Evolutionary conservation across 768 basidiomycete genomes (phyloP), one percentile per base, ranked within the genome.

Genomic region (Serendipita sp.): DNA sequence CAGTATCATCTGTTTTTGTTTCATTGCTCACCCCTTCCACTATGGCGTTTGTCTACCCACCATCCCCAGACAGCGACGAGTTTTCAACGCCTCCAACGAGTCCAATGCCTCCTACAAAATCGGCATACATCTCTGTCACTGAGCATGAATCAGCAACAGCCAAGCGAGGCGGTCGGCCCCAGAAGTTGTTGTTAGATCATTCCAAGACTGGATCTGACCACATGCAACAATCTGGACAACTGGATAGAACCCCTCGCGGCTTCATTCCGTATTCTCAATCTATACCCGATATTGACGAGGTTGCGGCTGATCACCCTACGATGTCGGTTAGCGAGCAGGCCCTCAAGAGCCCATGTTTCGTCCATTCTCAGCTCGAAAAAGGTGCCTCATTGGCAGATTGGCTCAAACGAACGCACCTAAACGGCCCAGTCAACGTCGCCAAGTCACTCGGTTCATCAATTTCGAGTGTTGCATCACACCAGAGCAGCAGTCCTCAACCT

Each of bases 301-400:
- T 60, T 35, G 24, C 56, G 24, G 24, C 56, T 35, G 35, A 24
- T n/a, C 56, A 37, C 28, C 56, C 56, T 8, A 10, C 56, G 56
- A 24, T 24, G 34, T 34, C 30, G 4, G 1, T 65, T 30, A 38
- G 2, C 64, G 37, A 53, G 48, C 63, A 63, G 44, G 65, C 78
- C 24, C 75, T 79, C 69, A 76, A 79, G 51, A 92, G 90, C 0
- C 93, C 93, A 8, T 96, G 92, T 72, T 95, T 93, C 74, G 85
- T 97, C 44, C 93, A 97, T 76, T 92, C 89, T 0, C 83, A 89
- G 68, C 86, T 97, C 56, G 89, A 95, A 73, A 85, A 86, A 70
- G 84, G 83, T 46, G 85, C 84, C 3, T 86, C 88, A 7, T 78
- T 92, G 48, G 81, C 83, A 44, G 88, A 89, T 66, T 92, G 88